Conservation (phyloP, 2,329 filamentous ascomycete genomes). For the Trichoderma harzianum region DNA sequence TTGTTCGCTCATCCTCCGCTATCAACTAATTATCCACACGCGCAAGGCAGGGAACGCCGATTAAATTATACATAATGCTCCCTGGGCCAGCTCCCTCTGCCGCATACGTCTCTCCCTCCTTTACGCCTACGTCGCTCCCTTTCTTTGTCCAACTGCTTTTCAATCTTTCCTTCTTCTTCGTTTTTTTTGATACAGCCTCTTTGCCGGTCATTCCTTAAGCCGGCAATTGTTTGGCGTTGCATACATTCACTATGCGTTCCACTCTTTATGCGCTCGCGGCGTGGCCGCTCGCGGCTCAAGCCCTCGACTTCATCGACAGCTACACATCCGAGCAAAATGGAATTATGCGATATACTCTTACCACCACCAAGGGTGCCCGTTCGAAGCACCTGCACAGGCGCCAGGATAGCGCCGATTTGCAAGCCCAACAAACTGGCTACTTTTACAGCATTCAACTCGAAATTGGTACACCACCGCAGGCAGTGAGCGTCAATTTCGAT, state of each 20-base stretch:
- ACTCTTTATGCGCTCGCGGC: conserved; percentile 30
- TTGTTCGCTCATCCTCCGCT: neutral
- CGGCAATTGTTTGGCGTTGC: conserved; percentile 8
- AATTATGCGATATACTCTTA: conserved; percentile 31
- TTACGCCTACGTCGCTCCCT: conserved; percentile 16
- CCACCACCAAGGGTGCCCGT: conserved; percentile 28
- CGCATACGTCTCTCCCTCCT: conserved; percentile 4
- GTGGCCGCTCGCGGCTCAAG: conserved; percentile 28
- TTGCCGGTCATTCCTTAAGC: conserved; percentile 18
- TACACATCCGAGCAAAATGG: conserved; percentile 25
- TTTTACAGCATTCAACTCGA: conserved; percentile 39
- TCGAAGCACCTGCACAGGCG: conserved; percentile 29
- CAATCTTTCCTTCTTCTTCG: conserved; percentile 1
- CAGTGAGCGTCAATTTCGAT: conserved; percentile 40
- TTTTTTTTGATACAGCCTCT: conserved; percentile 4
- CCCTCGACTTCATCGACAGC: conserved; percentile 24
- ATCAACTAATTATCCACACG: neutral
- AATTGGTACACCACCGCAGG: conserved; percentile 38
- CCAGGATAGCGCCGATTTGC: conserved; percentile 28
- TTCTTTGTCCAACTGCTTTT: conserved; percentile 12
- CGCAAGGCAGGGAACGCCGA: neutral
- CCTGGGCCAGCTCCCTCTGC: conserved; percentile 8
- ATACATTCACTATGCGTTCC: conserved; percentile 29
- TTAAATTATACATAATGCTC: conserved; percentile 15
- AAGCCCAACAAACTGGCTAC: conserved; percentile 30